Evolutionary conservation across 2,329 filamentous ascomycete genomes (phyloP).

Genomic region (Gliomastix tumulicola): DNA sequence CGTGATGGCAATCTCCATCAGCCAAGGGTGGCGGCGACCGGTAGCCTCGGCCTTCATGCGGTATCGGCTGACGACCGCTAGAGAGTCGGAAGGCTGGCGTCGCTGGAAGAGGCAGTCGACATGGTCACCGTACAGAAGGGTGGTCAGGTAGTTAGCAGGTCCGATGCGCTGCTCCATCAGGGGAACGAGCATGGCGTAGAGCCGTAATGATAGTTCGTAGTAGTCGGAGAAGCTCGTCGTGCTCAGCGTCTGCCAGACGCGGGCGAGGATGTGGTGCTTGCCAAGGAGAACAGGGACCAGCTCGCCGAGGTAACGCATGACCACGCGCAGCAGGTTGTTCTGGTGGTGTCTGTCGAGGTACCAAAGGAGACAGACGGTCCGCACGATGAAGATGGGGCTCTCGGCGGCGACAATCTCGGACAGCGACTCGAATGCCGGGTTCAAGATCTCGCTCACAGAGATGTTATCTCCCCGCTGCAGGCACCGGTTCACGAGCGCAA

Average conservation of each 20-base stretch:
- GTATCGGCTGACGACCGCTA: slow-evolving; percentile 18
- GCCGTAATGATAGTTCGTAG: slow-evolving; percentile 19
- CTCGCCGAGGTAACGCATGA: slow-evolving; percentile 20
- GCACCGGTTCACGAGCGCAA: slow-evolving; percentile 22
- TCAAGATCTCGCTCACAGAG: slow-evolving; percentile 19
- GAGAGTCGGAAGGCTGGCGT: slow-evolving; percentile 11
- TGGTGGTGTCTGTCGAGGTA: slow-evolving; percentile 24
- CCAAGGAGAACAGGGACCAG: slow-evolving; percentile 21
- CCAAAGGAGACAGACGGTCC: slow-evolving; percentile 25
- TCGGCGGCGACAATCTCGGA: slow-evolving; percentile 22
- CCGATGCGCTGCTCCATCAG: slow-evolving; percentile 20
- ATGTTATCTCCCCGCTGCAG: slow-evolving; percentile 22
- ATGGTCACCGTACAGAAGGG: slow-evolving; percentile 23
- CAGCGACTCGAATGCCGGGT: slow-evolving; percentile 24
- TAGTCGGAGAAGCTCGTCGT: slow-evolving; percentile 21
- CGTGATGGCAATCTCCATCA: slow-evolving; percentile 20
- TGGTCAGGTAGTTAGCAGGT: slow-evolving; percentile 21
- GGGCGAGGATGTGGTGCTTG: slow-evolving; percentile 17
- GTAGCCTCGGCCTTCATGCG: slow-evolving; percentile 18
- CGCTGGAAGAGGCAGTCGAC: slow-evolving; percentile 21
- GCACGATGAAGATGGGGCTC: slow-evolving; percentile 21
- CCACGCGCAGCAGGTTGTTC: slow-evolving; percentile 20
- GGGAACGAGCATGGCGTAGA: slow-evolving; percentile 21
- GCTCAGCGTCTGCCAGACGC: slow-evolving; percentile 21
- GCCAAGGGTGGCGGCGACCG: slow-evolving; percentile 18